A percentile compares a stretch with the other conserved stretches of the same genome.
Conservation (phyloP, 768 basidiomycete genomes). For the Mycena floridula region DNA sequence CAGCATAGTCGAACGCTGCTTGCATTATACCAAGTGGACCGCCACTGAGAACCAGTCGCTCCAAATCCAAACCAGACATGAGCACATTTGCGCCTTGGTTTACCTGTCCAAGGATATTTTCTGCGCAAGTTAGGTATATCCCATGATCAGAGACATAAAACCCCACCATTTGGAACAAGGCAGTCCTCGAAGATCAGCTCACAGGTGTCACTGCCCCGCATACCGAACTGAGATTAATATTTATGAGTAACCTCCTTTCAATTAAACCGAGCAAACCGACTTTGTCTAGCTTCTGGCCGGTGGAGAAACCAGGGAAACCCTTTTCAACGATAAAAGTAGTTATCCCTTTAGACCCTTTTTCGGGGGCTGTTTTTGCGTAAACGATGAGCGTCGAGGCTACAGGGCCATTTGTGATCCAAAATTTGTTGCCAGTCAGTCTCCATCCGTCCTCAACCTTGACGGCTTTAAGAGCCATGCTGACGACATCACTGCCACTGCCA, state of each 20-base stretch:
- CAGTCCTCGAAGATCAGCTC: slow-evolving; percentile 91
- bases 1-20: slow-evolving; percentile 82
- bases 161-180: slow-evolving; percentile 76
- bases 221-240: too few relatives aligned
- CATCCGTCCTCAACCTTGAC: slow-evolving; percentile 74
- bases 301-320: slow-evolving; percentile 78
- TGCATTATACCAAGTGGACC: slow-evolving; percentile 94
- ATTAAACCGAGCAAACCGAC: too few relatives aligned
- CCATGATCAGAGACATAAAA: slow-evolving; percentile 7
- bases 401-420: slow-evolving; percentile 97
- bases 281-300: slow-evolving; percentile 89
- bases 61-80: slow-evolving; percentile 92
- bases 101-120: slow-evolving; percentile 78
- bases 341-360: slow-evolving; percentile 79
- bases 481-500: slow-evolving; percentile 91
- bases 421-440: slow-evolving; percentile 84
- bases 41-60: slow-evolving; percentile 86
- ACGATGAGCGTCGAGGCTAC: slow-evolving; percentile 87
- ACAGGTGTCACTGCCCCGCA: slow-evolving; percentile 94
- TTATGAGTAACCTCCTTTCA: too few relatives aligned
- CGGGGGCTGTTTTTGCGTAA: slow-evolving; percentile 83
- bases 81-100: slow-evolving; percentile 80
- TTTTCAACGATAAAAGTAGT: slow-evolving; percentile 90
- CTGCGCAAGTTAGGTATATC: slow-evolving; percentile 30
- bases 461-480: slow-evolving; percentile 84